Evolutionary conservation across 2,329 filamentous ascomycete genomes (phyloP), one percentile per base, ranked within the genome.

Genomic region (Penicillium capsulatum): DNA sequence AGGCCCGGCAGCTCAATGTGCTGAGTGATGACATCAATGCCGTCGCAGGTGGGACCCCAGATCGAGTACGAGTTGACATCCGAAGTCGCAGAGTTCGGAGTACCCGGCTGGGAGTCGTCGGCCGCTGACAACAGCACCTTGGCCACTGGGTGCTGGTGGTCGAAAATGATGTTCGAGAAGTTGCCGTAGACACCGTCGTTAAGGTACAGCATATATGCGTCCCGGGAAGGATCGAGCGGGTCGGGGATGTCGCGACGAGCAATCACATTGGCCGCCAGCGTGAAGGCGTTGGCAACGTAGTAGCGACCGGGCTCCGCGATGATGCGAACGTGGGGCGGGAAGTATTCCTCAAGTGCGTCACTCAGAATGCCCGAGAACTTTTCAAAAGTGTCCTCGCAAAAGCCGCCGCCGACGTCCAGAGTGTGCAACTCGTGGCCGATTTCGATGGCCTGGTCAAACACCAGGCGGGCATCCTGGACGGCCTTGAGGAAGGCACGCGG

Each of bases 81-180:
- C 42, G 50, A 54, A 50, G 48, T 47, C 47, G 55, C 49, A 56
- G 55, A 52, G 41, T 52, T 56, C 71, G 55, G 69, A 58, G 50
- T 70, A 40, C 47, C 74, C 70, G 66, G 82, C 69, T 63, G 82
- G 83, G 59, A 80, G 61, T 47, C 19, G 19, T 22, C 77, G 67
- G 44, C 75, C 72, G 45, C 75, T 73, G 76, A 72, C 51, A 81
- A 83, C 38, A 98, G 74, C 42, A 97, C 78, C 67, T 85, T 86
- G 40, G 91, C 87, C 31, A 85, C 70, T 1, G 92, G 92, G 58
- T 94, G 79, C 75, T 98, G 92, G 68, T 97, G 92, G 61, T 97
- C 92, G 65, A 96, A 98, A 74, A 97, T 95, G 76, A 97, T 97
- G 79, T 89, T 94, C 52, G 88, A 94, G 63, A 98, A 97, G 72